phyloP scores from a whole-genome alignment of 768 basidiomycete genomes.

The Rhizopogon rudus region DNA sequence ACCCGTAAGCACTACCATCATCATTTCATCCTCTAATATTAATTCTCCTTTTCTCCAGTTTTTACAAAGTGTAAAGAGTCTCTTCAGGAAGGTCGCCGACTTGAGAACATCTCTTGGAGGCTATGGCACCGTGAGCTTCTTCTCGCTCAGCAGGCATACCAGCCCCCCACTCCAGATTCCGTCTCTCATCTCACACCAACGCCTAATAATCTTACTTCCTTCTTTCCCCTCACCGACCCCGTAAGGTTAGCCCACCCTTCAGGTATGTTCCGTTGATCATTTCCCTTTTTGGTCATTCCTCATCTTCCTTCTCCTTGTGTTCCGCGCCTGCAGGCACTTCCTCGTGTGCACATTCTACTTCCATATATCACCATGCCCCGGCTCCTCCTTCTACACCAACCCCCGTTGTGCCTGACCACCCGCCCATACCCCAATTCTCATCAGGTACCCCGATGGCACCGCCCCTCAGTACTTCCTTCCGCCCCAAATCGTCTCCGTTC shows the following conservation, averaged over 20 bases:
- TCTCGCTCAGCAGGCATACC: conserved; percentile 24
- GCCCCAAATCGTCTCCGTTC: conserved; percentile 20
- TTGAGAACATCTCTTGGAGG: conserved; percentile 88
- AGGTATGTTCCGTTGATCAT: conserved; percentile 11
- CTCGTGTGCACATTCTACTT: conserved; percentile 19
- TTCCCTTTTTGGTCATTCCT: conserved; percentile 11
- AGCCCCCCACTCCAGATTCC: conserved; percentile 25
- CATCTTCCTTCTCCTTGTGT: conserved; percentile 12
- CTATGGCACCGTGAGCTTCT: conserved; percentile 70
- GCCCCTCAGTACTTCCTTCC: conserved; percentile 4
- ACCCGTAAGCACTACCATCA: conserved; percentile 38
- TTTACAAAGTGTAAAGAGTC: conserved; percentile 82
- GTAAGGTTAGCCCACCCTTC: conserved; percentile 12
- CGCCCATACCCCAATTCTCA: conserved; percentile 19
- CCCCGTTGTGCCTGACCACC: conserved; percentile 23
- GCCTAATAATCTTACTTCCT: conserved; percentile 18
- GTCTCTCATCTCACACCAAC: conserved; percentile 14
- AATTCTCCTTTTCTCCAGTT: conserved; percentile 37
- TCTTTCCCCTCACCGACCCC: conserved; percentile 19
- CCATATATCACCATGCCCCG: conserved; percentile 25
- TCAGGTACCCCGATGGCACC: conserved; percentile 9
- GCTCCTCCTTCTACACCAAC: conserved; percentile 16
- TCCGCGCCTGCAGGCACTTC: conserved; percentile 15
- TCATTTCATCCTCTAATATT: conserved; percentile 2
- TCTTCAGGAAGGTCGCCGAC: conserved; percentile 70